A percentile compares a stretch with the other conserved stretches of the same genome.
Evolutionary conservation across 2,329 filamentous ascomycete genomes (phyloP).

Genomic region (Aspergillus puulaauensis): DNA sequence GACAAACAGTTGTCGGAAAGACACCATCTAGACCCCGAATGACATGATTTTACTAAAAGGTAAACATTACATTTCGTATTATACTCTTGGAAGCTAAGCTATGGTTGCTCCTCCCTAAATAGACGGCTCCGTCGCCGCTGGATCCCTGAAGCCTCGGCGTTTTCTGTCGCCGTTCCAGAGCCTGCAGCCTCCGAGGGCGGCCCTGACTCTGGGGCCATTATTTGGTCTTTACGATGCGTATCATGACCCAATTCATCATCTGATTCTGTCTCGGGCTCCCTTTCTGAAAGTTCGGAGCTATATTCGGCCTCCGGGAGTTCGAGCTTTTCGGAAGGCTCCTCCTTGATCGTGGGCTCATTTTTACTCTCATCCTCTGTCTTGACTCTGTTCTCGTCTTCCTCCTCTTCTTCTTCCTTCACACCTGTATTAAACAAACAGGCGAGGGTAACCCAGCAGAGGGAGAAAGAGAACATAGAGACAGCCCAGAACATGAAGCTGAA

Average conservation of each 20-base stretch:
- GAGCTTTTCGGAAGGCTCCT: conserved; percentile 16
- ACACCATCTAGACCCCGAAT: neutral
- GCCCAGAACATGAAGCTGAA: conserved; percentile 75
- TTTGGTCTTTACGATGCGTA: neutral
- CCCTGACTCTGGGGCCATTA: conserved; percentile 11
- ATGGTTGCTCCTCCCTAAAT: conserved; percentile 14
- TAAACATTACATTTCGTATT: neutral
- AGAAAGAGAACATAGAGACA: conserved; percentile 68
- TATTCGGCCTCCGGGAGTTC: conserved; percentile 1
- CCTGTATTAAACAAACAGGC: conserved; percentile 40
- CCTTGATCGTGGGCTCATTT: conserved; percentile 21
- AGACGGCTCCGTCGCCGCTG: conserved; percentile 35
- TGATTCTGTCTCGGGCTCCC: conserved; percentile 20
- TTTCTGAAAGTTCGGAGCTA: conserved; percentile 7
- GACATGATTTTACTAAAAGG: neutral
- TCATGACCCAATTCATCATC: conserved; percentile 7
- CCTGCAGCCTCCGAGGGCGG: conserved; percentile 47
- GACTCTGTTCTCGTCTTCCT: conserved; percentile 1
- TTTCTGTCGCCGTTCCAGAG: conserved; percentile 54
- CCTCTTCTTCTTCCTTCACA: conserved; percentile 5
- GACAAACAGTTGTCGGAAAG: neutral
- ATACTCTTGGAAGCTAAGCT: conserved; percentile 1
- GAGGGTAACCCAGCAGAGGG: conserved; percentile 63
- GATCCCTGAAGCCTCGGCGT: conserved; percentile 26
- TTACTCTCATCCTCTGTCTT: conserved; percentile 18